Conservation (phyloP, 345 rosid genomes). For the Rubroshorea leprosula region DNA sequence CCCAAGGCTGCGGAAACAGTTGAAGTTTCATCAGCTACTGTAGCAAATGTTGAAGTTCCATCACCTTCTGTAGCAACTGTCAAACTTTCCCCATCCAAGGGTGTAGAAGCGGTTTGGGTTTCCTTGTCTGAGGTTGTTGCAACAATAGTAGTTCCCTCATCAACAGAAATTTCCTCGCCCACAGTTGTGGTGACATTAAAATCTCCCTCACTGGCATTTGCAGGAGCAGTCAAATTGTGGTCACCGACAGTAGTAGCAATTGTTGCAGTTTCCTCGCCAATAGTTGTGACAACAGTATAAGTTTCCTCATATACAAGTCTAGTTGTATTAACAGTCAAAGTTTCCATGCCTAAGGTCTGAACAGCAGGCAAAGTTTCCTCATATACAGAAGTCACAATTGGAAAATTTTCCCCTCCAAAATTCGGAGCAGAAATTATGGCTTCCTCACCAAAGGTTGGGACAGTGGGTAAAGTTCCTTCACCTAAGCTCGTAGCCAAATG, state of each 20-base stretch:
- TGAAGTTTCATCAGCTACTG: background rate
- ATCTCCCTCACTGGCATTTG: background rate
- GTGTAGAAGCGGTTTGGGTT: background rate
- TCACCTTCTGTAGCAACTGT: conserved; percentile 1
- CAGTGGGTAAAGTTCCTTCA: conserved; percentile 15
- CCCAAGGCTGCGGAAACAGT: background rate
- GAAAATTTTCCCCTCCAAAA: background rate
- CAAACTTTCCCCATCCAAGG: background rate
- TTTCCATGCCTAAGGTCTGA: background rate
- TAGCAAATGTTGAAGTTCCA: conserved; percentile 9
- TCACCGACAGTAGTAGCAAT: conserved; percentile 6
- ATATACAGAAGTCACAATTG: background rate
- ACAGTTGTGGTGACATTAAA: no score
- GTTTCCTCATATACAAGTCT: conserved; percentile 4
- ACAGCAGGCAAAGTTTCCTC: background rate
- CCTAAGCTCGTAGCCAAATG: conserved; percentile 6
- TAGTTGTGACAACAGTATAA: background rate
- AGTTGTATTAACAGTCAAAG: background rate
- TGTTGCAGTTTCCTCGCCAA: background rate
- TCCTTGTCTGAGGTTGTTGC: background rate
- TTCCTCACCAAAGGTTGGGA: background rate
- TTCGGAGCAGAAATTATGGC: no score
- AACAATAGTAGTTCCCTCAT: no score
- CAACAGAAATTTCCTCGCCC: conserved; percentile 7
- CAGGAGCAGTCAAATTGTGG: background rate